Base-by-base conservation (phyloP, 2,329 filamentous ascomycete species). In the Colletotrichum eleusines region DNA sequence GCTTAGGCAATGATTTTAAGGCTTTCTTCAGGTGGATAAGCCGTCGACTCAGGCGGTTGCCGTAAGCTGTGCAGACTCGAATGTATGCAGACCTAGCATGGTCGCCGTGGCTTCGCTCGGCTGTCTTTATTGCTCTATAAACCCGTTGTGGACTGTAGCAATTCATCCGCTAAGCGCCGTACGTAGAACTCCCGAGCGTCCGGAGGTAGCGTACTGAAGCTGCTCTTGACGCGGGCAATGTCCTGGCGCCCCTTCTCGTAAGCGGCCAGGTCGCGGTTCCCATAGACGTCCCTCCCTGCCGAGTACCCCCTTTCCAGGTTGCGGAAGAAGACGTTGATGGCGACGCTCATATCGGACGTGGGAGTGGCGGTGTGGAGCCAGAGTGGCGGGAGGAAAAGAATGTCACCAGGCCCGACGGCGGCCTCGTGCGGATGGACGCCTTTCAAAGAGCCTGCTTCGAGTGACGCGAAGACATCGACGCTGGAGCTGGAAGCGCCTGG, bases 261-360 rank as follows among this genome's bases (percentile, higher is more conserved):
- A 1, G 91, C 92, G 48, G 92, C 91, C 60, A 97, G 80, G 79
- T 97, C 95, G 48, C 94, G 86, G 77, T 97, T 97, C 1, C 93
- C 94, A 77, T 97, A 97, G 0, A 97, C 91, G 78, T 97, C 94
- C 74, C 90, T 88, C 1, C 94, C 94, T 1, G 86, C 79, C 0
- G 93, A 90, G 78, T 96, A 96, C 1, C 88, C 89, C 3, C 78
- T 82, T 3, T 89, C 83, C 12, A 96, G 83, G 72, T 90, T 91
- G 53, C 90, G 89, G 82, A 97, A 97, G 83, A 97, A 97, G 35
- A 95, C 88, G 78, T 97, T 97, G n/a, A 97, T 90, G 0, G 93
- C 93, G 9, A 97, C 85, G 74, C 93, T 94, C 71, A 89, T 79
- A 54, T 83, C 78, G 9, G 86, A 81, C 1, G 80, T 84, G 1